Conservation (phyloP, 1,139 yeast species). For the Blastobotrys indianensis region DNA sequence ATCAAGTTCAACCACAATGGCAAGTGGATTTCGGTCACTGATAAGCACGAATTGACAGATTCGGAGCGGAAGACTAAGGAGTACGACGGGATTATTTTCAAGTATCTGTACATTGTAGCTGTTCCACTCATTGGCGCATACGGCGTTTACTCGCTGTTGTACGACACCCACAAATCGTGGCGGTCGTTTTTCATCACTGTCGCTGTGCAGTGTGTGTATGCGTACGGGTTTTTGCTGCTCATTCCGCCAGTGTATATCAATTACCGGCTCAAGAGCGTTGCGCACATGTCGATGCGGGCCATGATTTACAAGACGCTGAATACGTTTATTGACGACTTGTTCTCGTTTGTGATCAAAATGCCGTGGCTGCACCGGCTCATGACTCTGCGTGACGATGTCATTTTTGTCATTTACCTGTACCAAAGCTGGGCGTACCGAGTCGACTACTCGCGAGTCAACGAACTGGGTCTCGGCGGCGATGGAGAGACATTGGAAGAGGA, state of each 20-base stretch:
- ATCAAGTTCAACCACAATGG: constrained; percentile 22
- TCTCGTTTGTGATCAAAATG: constrained; percentile 39
- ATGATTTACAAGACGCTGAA: constrained; percentile 39
- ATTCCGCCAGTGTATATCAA: constrained; percentile 39
- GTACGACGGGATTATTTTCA: constrained; percentile 38
- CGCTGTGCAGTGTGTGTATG: constrained; percentile 39
- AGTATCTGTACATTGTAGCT: constrained; percentile 35
- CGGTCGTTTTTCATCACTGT: constrained; percentile 38
- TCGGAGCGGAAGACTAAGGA: constrained; percentile 38
- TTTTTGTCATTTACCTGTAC: constrained; percentile 36
- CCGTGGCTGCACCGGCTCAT: constrained; percentile 39
- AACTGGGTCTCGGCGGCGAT: constrained; percentile 39
- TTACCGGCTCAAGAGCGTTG: constrained; percentile 39
- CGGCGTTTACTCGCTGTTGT: constrained; percentile 35
- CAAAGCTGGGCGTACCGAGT: constrained; percentile 40
- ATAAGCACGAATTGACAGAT: constrained; percentile 35
- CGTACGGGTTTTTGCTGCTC: constrained; percentile 38
- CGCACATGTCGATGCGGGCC: constrained; percentile 39
- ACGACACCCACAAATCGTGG: constrained; percentile 40
- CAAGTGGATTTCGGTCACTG: constrained; percentile 25
- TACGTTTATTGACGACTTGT: constrained; percentile 39
- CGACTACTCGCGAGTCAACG: constrained; percentile 37
- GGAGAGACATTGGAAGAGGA: constrained; percentile 22
- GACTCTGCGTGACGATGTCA: constrained; percentile 38
- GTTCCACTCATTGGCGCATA: constrained; percentile 37